Evolutionary conservation across 1,139 yeast genomes (phyloP).

Genomic region (Yamadazyma buinensis): DNA sequence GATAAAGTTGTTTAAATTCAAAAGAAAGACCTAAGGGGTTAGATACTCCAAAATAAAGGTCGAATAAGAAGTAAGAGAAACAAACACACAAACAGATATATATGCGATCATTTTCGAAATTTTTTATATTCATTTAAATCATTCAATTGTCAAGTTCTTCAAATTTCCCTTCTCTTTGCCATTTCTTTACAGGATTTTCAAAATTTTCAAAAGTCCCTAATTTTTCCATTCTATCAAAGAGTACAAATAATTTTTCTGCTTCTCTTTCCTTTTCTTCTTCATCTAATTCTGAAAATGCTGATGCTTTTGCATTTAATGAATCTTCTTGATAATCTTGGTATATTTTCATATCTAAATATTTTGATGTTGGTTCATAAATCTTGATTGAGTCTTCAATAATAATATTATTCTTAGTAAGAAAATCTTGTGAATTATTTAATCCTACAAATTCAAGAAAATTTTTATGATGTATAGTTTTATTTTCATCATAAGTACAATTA

Average conservation of each 20-base stretch:
- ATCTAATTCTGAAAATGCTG: conserved; percentile 22
- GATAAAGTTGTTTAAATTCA: conserved; percentile 13
- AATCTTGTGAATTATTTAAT: conserved; percentile 16
- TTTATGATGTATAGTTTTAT: conserved; percentile 8
- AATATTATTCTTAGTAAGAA: conserved; percentile 15
- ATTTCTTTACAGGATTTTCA: conserved; percentile 37
- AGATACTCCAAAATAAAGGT: too few relatives aligned
- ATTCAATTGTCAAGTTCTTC: conserved; percentile 23
- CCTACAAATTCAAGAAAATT: conserved; percentile 24
- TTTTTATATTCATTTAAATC: too few relatives aligned
- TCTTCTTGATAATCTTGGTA: conserved; percentile 3
- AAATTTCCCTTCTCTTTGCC: conserved; percentile 33
- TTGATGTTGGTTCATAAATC: conserved; percentile 14
- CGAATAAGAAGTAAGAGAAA: too few relatives aligned
- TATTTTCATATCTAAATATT: conserved; percentile 9
- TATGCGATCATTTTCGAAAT: too few relatives aligned
- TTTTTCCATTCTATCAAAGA: conserved; percentile 48
- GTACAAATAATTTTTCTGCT: conserved; percentile 47
- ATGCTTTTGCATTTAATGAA: neutral
- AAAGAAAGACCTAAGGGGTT: too few relatives aligned
- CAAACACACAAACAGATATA: too few relatives aligned
- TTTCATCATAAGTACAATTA: conserved; percentile 14
- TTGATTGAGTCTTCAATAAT: conserved; percentile 17
- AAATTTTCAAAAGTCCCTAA: conserved; percentile 39
- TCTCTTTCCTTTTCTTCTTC: conserved; percentile 53